Conservation (phyloP, 2,329 filamentous ascomycete species). For the Monosporascus sp. region DNA sequence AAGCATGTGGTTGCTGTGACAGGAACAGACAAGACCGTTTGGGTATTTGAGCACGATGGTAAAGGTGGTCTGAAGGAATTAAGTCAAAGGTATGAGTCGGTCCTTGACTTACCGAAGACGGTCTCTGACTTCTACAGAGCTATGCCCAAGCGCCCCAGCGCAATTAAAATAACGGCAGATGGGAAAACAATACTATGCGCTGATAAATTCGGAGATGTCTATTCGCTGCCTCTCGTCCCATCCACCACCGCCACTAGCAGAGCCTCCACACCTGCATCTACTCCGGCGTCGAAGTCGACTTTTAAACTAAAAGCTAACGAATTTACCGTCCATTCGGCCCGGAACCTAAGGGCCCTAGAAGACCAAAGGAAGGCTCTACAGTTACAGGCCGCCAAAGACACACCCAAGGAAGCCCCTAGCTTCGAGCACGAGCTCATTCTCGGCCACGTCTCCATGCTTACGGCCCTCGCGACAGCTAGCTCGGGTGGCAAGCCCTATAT, state of each 20-base stretch:
- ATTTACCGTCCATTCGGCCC: constrained; percentile 58
- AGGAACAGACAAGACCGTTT: constrained; percentile 85
- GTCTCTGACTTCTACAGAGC: constrained; percentile 42
- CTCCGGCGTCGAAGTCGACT: constrained; percentile 5
- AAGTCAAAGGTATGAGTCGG: constrained; percentile 58
- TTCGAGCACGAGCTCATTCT: constrained; percentile 78
- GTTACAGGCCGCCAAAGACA: constrained; percentile 16
- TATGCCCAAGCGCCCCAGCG: constrained; percentile 87
- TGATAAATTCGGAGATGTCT: constrained; percentile 98
- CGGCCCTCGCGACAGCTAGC: constrained; percentile 57
- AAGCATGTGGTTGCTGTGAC: constrained; percentile 72
- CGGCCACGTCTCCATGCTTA: constrained; percentile 93
- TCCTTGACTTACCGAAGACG: not conserved
- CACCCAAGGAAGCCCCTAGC: constrained; percentile 32
- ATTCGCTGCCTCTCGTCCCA: constrained; percentile 68
- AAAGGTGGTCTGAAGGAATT: constrained; percentile 58
- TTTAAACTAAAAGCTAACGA: constrained; percentile 39
- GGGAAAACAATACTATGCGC: constrained; percentile 69
- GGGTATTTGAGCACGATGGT: constrained; percentile 67
- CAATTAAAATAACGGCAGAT: constrained; percentile 65
- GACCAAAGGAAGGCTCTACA: constrained; percentile 43
- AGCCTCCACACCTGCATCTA: constrained; percentile 16
- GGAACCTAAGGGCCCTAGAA: constrained; percentile 55
- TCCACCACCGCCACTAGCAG: constrained; percentile 4
- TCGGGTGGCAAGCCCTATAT: constrained; percentile 42